A percentile compares a stretch with the other conserved stretches of the same genome.
Conservation (phyloP, 2,329 filamentous ascomycete species). For the Didymella exigua region DNA sequence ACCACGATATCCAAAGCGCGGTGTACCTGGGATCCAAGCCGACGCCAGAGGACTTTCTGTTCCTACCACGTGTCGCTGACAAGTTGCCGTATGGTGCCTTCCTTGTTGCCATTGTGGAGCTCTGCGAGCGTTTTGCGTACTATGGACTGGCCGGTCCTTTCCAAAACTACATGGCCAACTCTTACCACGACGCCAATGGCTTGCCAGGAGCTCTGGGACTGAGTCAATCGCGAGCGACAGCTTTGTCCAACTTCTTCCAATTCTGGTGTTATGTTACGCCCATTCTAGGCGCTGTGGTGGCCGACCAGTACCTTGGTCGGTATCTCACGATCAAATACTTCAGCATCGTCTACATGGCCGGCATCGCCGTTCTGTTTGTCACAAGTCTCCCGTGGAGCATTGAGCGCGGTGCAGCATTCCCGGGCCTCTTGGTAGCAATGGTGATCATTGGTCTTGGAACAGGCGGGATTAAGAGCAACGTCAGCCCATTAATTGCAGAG, state of each 20-base stretch:
- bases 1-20: constrained; percentile 8
- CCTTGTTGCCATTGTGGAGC: constrained; percentile 55
- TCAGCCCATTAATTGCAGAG: constrained; percentile 59
- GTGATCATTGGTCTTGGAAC: constrained; percentile 76
- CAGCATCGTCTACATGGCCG: constrained; percentile 66
- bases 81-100: constrained; percentile 54
- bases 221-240: constrained; percentile 52
- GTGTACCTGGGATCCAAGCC: constrained; percentile 31
- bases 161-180: constrained; percentile 57
- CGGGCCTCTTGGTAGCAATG: constrained; percentile 67
- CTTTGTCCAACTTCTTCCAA: constrained; percentile 55
- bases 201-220: constrained; percentile 51
- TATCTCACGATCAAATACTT: constrained; percentile 74
- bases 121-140: constrained; percentile 57
- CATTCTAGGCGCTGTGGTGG: constrained; percentile 57
- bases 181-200: constrained; percentile 47
- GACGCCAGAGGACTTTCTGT: constrained; percentile 33
- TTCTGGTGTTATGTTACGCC: constrained; percentile 58
- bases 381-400: constrained; percentile 70
- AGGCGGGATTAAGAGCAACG: constrained; percentile 82
- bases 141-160: constrained; percentile 55
- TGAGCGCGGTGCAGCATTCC: constrained; percentile 63
- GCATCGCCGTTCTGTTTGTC: constrained; percentile 69
- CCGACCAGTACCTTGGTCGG: constrained; percentile 72
- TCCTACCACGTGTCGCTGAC: constrained; percentile 48